Evolutionary conservation across 371 early-diverging fungal species (phyloP), one percentile per base, ranked within the genome.

Genomic region (Fennellomyces sp.): DNA sequence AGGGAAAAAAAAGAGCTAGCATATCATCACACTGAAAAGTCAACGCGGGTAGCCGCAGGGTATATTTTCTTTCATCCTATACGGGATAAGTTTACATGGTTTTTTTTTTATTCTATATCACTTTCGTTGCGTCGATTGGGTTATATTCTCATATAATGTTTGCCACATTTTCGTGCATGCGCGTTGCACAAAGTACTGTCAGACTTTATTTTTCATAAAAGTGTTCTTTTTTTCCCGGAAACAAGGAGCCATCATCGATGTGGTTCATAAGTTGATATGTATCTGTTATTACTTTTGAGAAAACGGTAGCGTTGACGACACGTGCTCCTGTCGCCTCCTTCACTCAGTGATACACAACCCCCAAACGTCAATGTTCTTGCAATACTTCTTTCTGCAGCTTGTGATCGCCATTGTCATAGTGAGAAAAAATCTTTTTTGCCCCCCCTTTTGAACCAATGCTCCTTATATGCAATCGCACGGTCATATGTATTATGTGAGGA

Each of bases 161-260:
- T 23, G 45, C 45, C 45, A 45, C 45, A 45, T 45, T 45, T 45
- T 39, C 5, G 45, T 45, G 45, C 45, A 45, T 45, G 45, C n/a
- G 45, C 23, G 45, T 45, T 8, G 45, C 45, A 45, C 45, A 45
- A 45, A 45, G n/a, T 5, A n/a, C n/a, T n/a, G n/a, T n/a, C n/a
- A n/a, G n/a, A n/a, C n/a, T n/a, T n/a, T n/a, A n/a, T n/a, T n/a
- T n/a, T n/a, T n/a, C n/a, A n/a, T n/a, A n/a, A n/a, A n/a, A n/a
- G n/a, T n/a, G n/a, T n/a, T n/a, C n/a, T n/a, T n/a, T n/a, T n/a
- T n/a, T n/a, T n/a, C n/a, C n/a, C 35, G 13, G 8, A 33, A 33
- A 33, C 35, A 33, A 33, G 35, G 35, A 33, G 35, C 13, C 13
- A 33, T 33, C 8, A 13, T 33, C 6, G 8, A 8, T 33, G 35